These are phyloP conservation scores for Neurospora tetraspora DNA, from an alignment of 495 filamentous ascomycete species.

Conservation along the genomic window DNA sequence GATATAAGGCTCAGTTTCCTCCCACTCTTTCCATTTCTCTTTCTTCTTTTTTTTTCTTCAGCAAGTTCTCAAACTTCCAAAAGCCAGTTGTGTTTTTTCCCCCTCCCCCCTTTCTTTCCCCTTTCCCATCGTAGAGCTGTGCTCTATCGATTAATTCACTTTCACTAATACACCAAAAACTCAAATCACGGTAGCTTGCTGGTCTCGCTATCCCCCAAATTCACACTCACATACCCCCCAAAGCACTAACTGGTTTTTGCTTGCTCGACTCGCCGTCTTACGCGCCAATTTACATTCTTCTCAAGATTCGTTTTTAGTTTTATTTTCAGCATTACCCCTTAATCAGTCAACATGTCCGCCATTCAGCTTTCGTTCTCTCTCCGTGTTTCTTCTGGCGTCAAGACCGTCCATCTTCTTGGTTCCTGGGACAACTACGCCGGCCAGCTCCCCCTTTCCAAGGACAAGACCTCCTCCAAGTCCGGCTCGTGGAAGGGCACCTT, in stretches of 20 bases:
- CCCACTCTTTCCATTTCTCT: conserved; percentile 19
- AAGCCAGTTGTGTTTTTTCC: conserved; percentile 49
- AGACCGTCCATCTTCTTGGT: conserved; percentile 94
- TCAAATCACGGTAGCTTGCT: conserved; percentile 31
- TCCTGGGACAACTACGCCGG: conserved; percentile 97
- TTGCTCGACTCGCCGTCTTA: conserved; percentile 45
- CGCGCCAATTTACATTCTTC: conserved; percentile 15
- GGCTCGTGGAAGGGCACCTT: conserved; percentile 93
- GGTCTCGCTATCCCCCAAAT: conserved; percentile 33
- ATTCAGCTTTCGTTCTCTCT: conserved; percentile 83
- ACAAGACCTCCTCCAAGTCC: conserved; percentile 64
- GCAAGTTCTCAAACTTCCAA: conserved; percentile 64
- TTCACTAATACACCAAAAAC: conserved; percentile 27
- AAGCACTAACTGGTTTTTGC: conserved; percentile 41
- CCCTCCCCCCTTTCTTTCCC: conserved; percentile 40
- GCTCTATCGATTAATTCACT: conserved; percentile 33
- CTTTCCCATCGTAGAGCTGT: conserved; percentile 43
- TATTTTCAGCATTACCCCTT: conserved; percentile 18
- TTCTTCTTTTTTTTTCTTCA: conserved; percentile 48
- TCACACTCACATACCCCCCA: conserved; percentile 25
- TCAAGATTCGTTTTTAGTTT: conserved; percentile 21
- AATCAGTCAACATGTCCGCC: conserved; percentile 60
- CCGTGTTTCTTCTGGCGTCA: conserved; percentile 91
- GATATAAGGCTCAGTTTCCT: conserved; percentile 38
- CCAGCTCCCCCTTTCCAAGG: conserved; percentile 84